These are phyloP conservation scores for Suhomyces sp. DNA, from an alignment of 805 yeast genomes.

Conservation along the genomic window DNA sequence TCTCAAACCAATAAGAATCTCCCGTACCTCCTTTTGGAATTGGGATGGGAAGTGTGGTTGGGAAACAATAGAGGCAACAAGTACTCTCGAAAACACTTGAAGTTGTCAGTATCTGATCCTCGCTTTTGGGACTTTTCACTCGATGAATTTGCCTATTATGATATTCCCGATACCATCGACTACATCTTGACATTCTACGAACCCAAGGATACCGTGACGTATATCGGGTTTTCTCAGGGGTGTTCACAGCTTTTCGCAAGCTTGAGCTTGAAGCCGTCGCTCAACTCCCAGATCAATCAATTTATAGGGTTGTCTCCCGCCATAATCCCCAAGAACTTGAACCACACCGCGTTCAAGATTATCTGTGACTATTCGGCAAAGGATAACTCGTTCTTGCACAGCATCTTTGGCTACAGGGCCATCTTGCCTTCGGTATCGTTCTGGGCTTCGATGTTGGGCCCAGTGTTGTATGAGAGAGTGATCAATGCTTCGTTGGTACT, in stretches of 20 bases:
- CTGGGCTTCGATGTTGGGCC: slow-evolving; percentile 26
- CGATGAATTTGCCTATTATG: slow-evolving; percentile 33
- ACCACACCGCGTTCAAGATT: slow-evolving; percentile 23
- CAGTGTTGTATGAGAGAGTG: slow-evolving; percentile 20
- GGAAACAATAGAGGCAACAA: slow-evolving; percentile 21
- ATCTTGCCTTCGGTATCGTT: slow-evolving; percentile 29
- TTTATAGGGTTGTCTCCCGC: slow-evolving; percentile 34
- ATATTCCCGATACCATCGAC: slow-evolving; percentile 27
- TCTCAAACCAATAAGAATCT: slow-evolving; percentile 20
- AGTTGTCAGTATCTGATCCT: slow-evolving; percentile 21
- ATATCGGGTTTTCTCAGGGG: slow-evolving; percentile 33
- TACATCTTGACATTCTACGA: slow-evolving; percentile 22
- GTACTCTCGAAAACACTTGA: slow-evolving; percentile 31
- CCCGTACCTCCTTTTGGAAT: slow-evolving; percentile 13
- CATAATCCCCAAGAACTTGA: slow-evolving; percentile 24
- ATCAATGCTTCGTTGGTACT: slow-evolving; percentile 24
- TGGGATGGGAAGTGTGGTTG: slow-evolving; percentile 18
- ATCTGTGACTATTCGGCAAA: slow-evolving; percentile 27
- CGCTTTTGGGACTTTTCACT: slow-evolving; percentile 32
- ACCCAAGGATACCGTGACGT: slow-evolving; percentile 18
- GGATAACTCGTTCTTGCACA: slow-evolving; percentile 23
- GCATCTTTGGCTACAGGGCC: slow-evolving; percentile 29
- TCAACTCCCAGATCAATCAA: slow-evolving; percentile 20
- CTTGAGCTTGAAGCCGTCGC: slow-evolving; percentile 24
- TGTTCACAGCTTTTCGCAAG: slow-evolving; percentile 34